Base-by-base conservation (phyloP, 192 early-diverging fungal species). In the Chytriomyces hyalinus region DNA sequence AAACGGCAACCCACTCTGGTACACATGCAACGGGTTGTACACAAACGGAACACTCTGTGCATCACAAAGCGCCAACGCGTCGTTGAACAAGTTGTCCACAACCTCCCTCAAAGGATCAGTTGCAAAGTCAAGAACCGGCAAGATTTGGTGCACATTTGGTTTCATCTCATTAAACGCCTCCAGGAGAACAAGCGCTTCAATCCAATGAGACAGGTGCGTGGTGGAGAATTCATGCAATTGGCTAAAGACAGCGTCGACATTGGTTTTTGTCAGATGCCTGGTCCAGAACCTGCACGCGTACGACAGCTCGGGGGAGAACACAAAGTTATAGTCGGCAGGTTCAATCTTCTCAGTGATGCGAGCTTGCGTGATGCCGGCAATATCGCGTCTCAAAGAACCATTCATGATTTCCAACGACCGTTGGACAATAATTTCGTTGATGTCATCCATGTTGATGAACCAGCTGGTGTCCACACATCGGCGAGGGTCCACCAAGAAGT, bases 1-100 rank as follows among this genome's bases (percentile, higher is more conserved):
- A 26, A 26, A 68, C 15, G 24, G 13, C 49, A 45, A 6, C 4
- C 13, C 67, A 28, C 43, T 68, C 49, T 11, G 11, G 0, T 68
- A 68, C 36, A 68, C 13, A 8, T 68, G 67, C 36, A 68, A 26
- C 46, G 67, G 67, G 9, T 68, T 68, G 43, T 6, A 68, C 67
- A 49, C 15, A 9, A 68, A 26, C 17, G 67, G 67, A 13, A 48
- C 46, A 47, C 43, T 26, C 15, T 68, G 36, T 4, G 26, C 49
- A 68, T 68, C 67, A 15, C 9, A 47, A 13, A 49, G 24, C 9
- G 48, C 17, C 26, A 20, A 8, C 9, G 15, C 15, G 6, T 47
- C 26, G 43, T 20, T 20, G 11, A 2, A 9, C 11, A 68, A 17
- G 10, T 68, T 48, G 10, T 36, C 67, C 9, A 26, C 36, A n/a